phyloP scores from a whole-genome alignment of 164 flowering plant species.

The Vitis cinerea region DNA sequence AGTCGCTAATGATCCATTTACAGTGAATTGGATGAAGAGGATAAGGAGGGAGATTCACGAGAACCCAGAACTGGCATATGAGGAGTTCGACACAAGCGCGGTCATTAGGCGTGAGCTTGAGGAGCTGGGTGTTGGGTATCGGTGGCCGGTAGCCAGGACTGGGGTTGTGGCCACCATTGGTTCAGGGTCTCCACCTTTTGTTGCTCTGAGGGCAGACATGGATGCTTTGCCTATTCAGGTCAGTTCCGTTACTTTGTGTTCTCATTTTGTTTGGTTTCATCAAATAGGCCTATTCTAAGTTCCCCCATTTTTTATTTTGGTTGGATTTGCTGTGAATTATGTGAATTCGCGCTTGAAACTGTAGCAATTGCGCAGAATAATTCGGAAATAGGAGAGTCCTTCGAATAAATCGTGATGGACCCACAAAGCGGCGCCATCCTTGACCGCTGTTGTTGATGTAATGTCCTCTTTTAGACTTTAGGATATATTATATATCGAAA shows the following conservation, averaged over 20 bases:
- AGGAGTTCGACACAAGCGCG: slow-evolving; percentile 59
- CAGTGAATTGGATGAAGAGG: slow-evolving; percentile 49
- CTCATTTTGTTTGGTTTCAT: no score
- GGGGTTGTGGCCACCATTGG: slow-evolving; percentile 68
- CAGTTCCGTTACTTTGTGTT: neutral
- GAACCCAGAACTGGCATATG: slow-evolving; percentile 70
- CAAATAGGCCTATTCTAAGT: no score
- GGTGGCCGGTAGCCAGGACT: slow-evolving; percentile 64
- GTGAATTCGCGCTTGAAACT: no score
- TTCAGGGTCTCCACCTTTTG: slow-evolving; percentile 55
- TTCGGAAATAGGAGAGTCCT: neutral
- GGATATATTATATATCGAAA: neutral
- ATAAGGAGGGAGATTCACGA: slow-evolving; percentile 58
- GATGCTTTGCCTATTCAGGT: slow-evolving; percentile 82
- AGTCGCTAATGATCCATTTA: slow-evolving; percentile 34
- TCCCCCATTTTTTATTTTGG: no score
- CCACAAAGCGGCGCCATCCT: neutral
- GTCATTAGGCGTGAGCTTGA: slow-evolving; percentile 60
- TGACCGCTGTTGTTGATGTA: neutral
- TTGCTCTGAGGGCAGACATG: slow-evolving; percentile 77
- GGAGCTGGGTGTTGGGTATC: slow-evolving; percentile 42
- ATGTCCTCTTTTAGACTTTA: neutral
- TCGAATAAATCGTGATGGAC: neutral
- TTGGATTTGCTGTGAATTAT: no score
- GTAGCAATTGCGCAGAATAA: no score